Base-by-base conservation (phyloP, 2,329 filamentous ascomycete species). In the Thielaviopsis ethacetica region DNA sequence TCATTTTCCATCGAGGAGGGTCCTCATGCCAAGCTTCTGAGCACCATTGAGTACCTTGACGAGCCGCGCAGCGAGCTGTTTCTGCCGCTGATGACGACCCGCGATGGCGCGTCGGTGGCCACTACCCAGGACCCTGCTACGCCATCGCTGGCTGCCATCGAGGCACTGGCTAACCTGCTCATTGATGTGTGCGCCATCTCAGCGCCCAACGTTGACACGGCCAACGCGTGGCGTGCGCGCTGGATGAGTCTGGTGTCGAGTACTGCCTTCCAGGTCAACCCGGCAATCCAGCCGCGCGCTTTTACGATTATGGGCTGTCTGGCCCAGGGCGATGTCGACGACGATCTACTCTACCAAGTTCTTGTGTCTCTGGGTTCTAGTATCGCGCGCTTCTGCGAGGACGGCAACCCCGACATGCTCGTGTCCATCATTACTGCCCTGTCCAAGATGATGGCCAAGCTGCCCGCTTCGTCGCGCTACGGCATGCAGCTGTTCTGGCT, bases 221-320 rank as follows among this genome's bases (percentile, higher is more conserved):
- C 82, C 22, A 86, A 86, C 65, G 77, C 80, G 17, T 86, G 83
- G 83, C 78, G 83, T 26, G 83, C 83, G 21, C 77, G 83, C 21
- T 86, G 83, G 83, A 86, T 86, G 83, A 85, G 82, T 64, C 71
- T 86, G 22, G 82, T 86, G 47, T 82, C 83, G 17, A 86, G 83
- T 66, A 86, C 83, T 10, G 83, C 83, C 0, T 86, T 86, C 66
- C 83, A 86, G 66, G 85, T 83, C 66, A 86, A 86, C 65, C 83
- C 83, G 9, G 82, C 83, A 1, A 83, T 86, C 59, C 83, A 86
- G 63, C 82, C 83, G 5, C 74, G 81, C 21, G 83, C 83, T 1
- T 86, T 86, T 64, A 78, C 82, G 1, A 83, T 86, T 49, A 85
- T 86, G 83, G 83, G 83, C 15, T 86, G 82, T 64, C 70, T 86